A percentile compares a stretch with the other conserved stretches of the same genome.
Conservation (phyloP, 2,329 filamentous ascomycete genomes). For the Pseudogymnoascus sp. region DNA sequence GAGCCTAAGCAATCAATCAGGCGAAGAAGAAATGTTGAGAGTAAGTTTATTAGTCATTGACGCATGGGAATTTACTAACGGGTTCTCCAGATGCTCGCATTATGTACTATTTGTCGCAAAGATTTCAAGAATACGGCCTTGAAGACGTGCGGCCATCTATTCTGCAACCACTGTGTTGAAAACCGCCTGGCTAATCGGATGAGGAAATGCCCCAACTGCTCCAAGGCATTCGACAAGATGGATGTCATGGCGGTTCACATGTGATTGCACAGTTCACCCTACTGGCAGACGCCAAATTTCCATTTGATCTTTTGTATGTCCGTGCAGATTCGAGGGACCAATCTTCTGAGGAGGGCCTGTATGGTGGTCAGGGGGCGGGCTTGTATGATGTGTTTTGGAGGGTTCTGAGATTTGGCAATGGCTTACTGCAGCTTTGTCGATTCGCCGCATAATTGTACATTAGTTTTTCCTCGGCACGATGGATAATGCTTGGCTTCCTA, state of each 20-base stretch:
- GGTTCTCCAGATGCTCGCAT: constrained; percentile 54
- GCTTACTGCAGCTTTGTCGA: not conserved
- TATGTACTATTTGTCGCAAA: constrained; percentile 86
- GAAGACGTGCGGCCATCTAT: constrained; percentile 90
- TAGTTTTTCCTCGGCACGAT: not conserved
- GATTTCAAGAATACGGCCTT: constrained; percentile 92
- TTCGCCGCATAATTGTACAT: not conserved
- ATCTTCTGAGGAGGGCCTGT: not conserved
- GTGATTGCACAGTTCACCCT: constrained; percentile 20
- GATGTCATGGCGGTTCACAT: constrained; percentile 72
- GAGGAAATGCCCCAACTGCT: constrained; percentile 92
- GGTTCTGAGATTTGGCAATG: not conserved
- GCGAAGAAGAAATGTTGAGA: constrained; percentile 76
- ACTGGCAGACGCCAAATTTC: constrained; percentile 2
- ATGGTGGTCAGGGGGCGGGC: not conserved
- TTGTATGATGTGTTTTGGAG: not conserved
- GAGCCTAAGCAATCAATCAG: constrained; percentile 68
- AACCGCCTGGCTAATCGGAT: constrained; percentile 82
- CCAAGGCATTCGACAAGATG: constrained; percentile 79
- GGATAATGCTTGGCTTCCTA: not conserved
- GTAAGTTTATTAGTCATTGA: constrained; percentile 46
- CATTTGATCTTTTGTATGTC: constrained; percentile 6
- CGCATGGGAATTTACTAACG: constrained; percentile 24
- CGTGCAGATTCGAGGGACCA: not conserved
- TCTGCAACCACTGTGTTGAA: constrained; percentile 85